Percentiles rank a stretch among this genome's conserved stretches.
These are phyloP conservation scores for Cubamyces lactineus DNA, from an alignment of 768 basidiomycete species.

Conservation along the genomic window DNA sequence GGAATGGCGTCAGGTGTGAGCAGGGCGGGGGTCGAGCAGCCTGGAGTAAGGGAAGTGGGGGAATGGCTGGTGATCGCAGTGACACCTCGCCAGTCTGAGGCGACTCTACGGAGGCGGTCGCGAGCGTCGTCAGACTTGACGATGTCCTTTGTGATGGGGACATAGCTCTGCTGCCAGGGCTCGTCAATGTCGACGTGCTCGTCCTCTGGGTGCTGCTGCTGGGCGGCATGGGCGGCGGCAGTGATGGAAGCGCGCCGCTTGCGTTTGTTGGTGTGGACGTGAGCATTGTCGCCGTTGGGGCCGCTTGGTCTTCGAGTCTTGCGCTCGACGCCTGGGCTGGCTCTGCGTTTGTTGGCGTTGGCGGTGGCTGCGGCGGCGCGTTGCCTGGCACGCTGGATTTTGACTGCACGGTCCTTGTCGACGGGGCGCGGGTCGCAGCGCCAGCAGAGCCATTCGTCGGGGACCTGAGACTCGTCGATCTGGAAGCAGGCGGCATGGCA, in stretches of 20 bases:
- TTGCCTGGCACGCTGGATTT: conserved; percentile 46
- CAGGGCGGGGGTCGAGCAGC: conserved; percentile 39
- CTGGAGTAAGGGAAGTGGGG: conserved; percentile 35
- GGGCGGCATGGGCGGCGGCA: conserved; percentile 18
- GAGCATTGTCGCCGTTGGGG: conserved; percentile 40
- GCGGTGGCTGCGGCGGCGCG: conserved; percentile 35
- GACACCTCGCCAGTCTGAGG: conserved; percentile 68
- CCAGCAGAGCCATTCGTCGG: conserved; percentile 82
- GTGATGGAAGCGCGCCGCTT: conserved; percentile 44
- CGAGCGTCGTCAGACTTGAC: conserved; percentile 47
- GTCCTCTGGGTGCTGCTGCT: conserved; percentile 40
- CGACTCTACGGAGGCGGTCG: conserved; percentile 56
- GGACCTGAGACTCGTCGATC: conserved; percentile 59
- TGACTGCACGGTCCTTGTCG: conserved; percentile 52
- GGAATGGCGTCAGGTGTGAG: conserved; percentile 35
- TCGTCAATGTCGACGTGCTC: conserved; percentile 54
- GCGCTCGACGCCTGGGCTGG: conserved; percentile 46
- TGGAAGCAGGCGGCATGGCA: conserved; percentile 82
- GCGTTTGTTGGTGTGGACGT: conserved; percentile 40
- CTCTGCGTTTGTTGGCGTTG: conserved; percentile 35
- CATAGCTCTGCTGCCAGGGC: conserved; percentile 48
- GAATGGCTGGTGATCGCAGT: conserved; percentile 47
- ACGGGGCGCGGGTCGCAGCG: conserved; percentile 56
- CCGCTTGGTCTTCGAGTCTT: conserved; percentile 39
- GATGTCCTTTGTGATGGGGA: conserved; percentile 51